phyloP scores from a whole-genome alignment of 139 green algal species.

The Micromonas commoda region DNA sequence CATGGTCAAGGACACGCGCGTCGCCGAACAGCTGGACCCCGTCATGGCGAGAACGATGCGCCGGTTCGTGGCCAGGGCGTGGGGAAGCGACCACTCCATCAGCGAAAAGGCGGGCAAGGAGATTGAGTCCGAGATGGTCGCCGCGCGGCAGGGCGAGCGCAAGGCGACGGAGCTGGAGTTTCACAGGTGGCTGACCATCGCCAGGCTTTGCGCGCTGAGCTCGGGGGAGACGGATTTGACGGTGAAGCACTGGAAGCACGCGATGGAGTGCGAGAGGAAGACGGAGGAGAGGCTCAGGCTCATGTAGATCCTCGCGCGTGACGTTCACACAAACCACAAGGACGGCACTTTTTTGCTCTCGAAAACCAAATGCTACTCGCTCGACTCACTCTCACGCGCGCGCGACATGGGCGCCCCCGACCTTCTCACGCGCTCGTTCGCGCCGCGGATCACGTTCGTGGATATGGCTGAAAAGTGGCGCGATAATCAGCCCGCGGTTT shows the following conservation, averaged over 20 bases:
- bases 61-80: background rate
- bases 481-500: too few species aligned
- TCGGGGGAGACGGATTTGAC: constrained; percentile 4
- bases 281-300: background rate
- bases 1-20: background rate
- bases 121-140: constrained; percentile 9
- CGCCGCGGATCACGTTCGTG: too few species aligned
- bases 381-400: too few species aligned
- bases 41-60: background rate
- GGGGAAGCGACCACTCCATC: background rate
- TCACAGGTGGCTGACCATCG: constrained; percentile 8
- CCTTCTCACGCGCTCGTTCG: too few species aligned
- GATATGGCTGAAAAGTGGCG: too few species aligned
- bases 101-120: background rate
- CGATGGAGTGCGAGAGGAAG: constrained; percentile 5
- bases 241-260: constrained; percentile 4
- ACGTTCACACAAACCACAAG: too few species aligned
- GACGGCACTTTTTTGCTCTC: too few species aligned
- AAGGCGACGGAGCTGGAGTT: background rate
- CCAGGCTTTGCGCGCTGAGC: background rate
- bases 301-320: background rate
- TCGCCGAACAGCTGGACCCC: background rate
- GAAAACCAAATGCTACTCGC: too few species aligned
- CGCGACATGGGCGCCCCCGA: too few species aligned
- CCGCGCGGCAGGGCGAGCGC: background rate